Evolutionary conservation across 2,329 filamentous ascomycete species (phyloP).

Genomic region (Sclerotinia nivalis): DNA sequence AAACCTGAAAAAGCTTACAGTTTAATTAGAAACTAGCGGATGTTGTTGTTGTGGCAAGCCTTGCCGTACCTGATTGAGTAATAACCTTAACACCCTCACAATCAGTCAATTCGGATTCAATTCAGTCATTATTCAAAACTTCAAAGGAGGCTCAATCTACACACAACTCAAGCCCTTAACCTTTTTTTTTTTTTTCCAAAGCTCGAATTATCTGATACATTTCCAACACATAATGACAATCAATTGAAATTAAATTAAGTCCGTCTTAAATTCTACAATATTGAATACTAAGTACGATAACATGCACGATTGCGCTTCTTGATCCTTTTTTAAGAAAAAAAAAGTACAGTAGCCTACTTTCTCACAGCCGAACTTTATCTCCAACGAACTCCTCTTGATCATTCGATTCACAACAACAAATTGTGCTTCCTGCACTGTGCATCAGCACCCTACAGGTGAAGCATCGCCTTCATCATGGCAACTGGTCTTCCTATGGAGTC

Average conservation of each 20-base stretch:
- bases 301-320: slow-evolving; percentile 32
- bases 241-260: neutral
- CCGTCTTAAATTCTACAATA: neutral
- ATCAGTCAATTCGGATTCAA: neutral
- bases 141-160: neutral
- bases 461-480: slow-evolving; percentile 39
- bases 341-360: slow-evolving; percentile 12
- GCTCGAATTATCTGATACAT: neutral
- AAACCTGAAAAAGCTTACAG: neutral
- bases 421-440: slow-evolving; percentile 29
- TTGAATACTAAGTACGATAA: neutral
- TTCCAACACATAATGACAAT: slow-evolving; percentile 6
- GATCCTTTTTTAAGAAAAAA: slow-evolving; percentile 30
- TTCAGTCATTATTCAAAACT: neutral
- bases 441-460: slow-evolving; percentile 35
- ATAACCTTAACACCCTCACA: neutral
- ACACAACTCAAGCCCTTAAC: neutral
- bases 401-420: slow-evolving; percentile 23
- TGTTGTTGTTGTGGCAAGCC: slow-evolving; percentile 4
- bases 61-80: neutral
- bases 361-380: slow-evolving; percentile 31
- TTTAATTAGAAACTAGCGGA: slow-evolving; percentile 1
- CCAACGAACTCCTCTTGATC: slow-evolving; percentile 24
- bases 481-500: slow-evolving; percentile 66
- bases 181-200: neutral